A percentile compares a stretch with the other conserved stretches of the same genome.
phyloP scores from a whole-genome alignment of 495 filamentous ascomycete genomes.

The Penicilliopsis zonata region DNA sequence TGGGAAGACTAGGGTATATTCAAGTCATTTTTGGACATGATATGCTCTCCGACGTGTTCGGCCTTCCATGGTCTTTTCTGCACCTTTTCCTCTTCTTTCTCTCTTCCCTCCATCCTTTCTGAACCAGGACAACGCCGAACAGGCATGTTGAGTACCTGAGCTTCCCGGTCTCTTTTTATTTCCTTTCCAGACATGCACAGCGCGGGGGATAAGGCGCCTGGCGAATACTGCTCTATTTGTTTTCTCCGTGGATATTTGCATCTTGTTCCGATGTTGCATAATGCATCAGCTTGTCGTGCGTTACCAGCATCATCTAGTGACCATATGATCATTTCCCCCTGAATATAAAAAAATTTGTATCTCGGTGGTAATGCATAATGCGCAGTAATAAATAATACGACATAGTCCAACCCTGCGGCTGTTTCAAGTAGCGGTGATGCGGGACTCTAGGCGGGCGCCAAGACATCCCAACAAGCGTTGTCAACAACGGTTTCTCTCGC shows the following conservation, averaged over 20 bases:
- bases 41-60: no score
- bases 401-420: no score
- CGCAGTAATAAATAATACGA: no score
- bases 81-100: neutral
- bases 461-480: neutral
- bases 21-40: no score
- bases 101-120: no score
- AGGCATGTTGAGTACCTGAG: neutral
- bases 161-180: constrained; percentile 1
- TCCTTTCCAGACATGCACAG: constrained; percentile 28
- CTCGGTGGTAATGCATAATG: no score
- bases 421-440: constrained; percentile 3
- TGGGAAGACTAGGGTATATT: constrained; percentile 77
- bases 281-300: constrained; percentile 2
- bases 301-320: no score
- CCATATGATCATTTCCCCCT: no score
- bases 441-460: constrained; percentile 7
- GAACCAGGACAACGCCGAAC: no score
- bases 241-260: constrained; percentile 11
- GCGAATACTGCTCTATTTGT: constrained; percentile 8
- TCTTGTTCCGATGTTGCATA: constrained; percentile 6
- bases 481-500: constrained; percentile 1
- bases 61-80: neutral
- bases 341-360: no score
- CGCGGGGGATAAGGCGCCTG: constrained; percentile 33